phyloP scores from a whole-genome alignment of 2,329 filamentous ascomycete genomes.

The Beauveria caledonica region DNA sequence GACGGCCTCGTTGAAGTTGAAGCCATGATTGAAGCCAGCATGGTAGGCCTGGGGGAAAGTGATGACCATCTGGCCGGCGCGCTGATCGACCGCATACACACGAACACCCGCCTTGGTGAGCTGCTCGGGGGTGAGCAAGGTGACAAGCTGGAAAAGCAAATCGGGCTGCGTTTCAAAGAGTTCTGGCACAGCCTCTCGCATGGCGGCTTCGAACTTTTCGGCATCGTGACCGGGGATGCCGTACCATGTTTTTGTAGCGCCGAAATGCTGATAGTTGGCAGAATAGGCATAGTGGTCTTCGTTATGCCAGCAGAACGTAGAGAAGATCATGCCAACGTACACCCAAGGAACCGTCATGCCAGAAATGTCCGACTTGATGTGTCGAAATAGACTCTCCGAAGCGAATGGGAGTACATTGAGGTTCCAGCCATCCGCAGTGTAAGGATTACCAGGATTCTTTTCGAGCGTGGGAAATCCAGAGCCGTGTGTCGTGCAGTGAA shows the following conservation, averaged over 20 bases:
- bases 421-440: constrained; percentile 91
- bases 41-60: constrained; percentile 97
- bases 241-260: constrained; percentile 98
- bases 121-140: constrained; percentile 85
- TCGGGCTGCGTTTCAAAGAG: constrained; percentile 96
- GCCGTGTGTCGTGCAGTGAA: constrained; percentile 95
- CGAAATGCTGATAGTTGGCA: constrained; percentile 96
- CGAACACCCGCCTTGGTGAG: constrained; percentile 86
- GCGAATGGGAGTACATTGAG: constrained; percentile 87
- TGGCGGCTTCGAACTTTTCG: constrained; percentile 89
- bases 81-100: constrained; percentile 91
- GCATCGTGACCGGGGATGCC: constrained; percentile 91
- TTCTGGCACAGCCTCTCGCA: constrained; percentile 91
- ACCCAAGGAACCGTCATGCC: constrained; percentile 99
- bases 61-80: constrained; percentile 90
- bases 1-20: constrained; percentile 98
- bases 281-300: constrained; percentile 98
- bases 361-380: constrained; percentile 97
- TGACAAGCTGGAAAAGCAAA: constrained; percentile 94
- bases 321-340: constrained; percentile 99
- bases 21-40: constrained; percentile 95
- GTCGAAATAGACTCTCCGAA: constrained; percentile 84
- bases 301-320: constrained; percentile 98
- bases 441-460: constrained; percentile 76
- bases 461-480: constrained; percentile 95